Base-by-base conservation (phyloP, 371 early-diverging fungal species). In the Choanephora cucurbitarum region DNA sequence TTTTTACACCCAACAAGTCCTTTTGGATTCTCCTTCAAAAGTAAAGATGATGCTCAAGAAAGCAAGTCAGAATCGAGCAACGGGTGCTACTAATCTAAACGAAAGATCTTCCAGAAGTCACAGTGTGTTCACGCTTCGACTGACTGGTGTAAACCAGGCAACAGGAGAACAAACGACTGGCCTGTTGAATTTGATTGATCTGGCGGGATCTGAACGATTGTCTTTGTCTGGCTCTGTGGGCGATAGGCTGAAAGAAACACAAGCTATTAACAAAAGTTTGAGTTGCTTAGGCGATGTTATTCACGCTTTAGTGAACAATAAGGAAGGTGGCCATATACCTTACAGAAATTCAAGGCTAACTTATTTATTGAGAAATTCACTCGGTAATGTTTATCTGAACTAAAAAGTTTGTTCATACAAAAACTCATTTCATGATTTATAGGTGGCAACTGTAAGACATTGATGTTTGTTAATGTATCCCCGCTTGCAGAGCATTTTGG, bases 391-490 rank as follows among this genome's bases (percentile, higher is more conserved):
- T 57, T 57, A 46, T 45, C 11, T 14, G 0, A n/a, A n/a, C n/a
- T n/a, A n/a, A n/a, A n/a, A n/a, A n/a, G n/a, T n/a, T n/a, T n/a
- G n/a, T n/a, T n/a, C n/a, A n/a, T n/a, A n/a, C n/a, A n/a, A n/a
- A n/a, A n/a, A n/a, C n/a, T n/a, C n/a, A n/a, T n/a, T n/a, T n/a
- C n/a, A n/a, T n/a, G n/a, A n/a, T n/a, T n/a, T n/a, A n/a, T 54
- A 73, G 77, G 92, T 9, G 96, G 96, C 18, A 98, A 97, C 64
- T 91, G 93, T 62, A 97, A 98, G 72, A 96, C 96, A 1, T 82
- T 97, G 17, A 99, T 99, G 99, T 95, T 99, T 88, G 98, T 99
- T 21, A 99, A 98, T 64, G 83, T 99, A 24, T 89, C 91, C 21
- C 96, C 96, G 10, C 62, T 86, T 52, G 59, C 76, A 17, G 75